Evolutionary conservation across 31 red algal species (phyloP).

Genomic region (Bonnemaisonia californica): DNA sequence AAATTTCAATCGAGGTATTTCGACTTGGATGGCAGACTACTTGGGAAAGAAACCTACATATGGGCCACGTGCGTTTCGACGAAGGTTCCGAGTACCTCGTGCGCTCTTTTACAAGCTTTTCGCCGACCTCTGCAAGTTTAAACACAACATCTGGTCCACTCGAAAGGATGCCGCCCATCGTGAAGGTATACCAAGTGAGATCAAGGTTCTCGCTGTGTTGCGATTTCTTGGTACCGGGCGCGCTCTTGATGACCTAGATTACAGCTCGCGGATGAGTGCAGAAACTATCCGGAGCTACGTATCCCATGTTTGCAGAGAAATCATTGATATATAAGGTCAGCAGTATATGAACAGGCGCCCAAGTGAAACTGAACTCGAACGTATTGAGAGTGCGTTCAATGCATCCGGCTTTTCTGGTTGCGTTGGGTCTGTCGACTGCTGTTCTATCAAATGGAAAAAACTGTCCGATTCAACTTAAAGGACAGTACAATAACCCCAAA

Average conservation of each 20-base stretch:
- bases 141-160: constrained; percentile 1
- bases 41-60: background rate
- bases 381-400: background rate
- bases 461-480: constrained; percentile 9
- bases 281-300: constrained; percentile 3
- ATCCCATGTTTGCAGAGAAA: background rate
- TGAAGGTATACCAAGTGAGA: background rate
- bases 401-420: constrained; percentile 18
- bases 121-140: background rate
- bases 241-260: constrained; percentile 37
- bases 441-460: constrained; percentile 33
- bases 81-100: background rate
- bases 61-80: background rate
- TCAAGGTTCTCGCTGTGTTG: background rate
- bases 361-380: background rate
- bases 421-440: constrained; percentile 18
- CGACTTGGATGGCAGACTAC: constrained; percentile 4
- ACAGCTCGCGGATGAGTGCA: background rate
- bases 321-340: background rate
- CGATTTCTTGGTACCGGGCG: constrained; percentile 13
- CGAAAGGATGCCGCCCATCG: background rate
- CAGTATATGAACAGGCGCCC: constrained; percentile 10
- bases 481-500: constrained; percentile 32
- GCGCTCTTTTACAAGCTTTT: background rate
- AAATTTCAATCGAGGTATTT: background rate